phyloP scores from a whole-genome alignment of 768 basidiomycete species.

The Mycena pura region DNA sequence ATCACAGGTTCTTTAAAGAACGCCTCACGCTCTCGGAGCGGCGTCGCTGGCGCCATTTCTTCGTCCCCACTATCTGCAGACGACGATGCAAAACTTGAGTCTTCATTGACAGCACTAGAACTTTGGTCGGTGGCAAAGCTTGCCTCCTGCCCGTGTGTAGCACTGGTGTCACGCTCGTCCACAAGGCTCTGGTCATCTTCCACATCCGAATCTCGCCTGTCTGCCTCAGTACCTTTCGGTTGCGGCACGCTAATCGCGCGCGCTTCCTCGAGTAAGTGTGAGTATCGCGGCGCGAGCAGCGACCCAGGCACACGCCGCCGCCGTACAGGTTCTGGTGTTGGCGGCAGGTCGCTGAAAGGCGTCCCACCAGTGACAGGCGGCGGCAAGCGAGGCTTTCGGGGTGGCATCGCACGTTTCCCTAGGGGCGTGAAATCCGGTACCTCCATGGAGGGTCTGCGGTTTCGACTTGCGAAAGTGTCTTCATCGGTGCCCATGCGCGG shows the following conservation, averaged over 20 bases:
- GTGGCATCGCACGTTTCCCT: constrained; percentile 39
- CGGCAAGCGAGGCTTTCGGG: constrained; percentile 33
- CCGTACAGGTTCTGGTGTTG: constrained; percentile 25
- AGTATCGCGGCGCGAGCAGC: constrained; percentile 61
- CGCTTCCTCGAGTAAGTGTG: constrained; percentile 64
- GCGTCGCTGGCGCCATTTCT: constrained; percentile 25
- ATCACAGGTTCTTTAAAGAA: background rate
- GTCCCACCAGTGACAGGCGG: constrained; percentile 28
- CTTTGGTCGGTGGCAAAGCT: constrained; percentile 4
- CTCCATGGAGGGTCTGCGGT: constrained; percentile 38
- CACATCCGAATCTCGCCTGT: background rate
- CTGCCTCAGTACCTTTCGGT: background rate
- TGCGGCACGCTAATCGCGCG: constrained; percentile 37
- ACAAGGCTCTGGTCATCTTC: background rate
- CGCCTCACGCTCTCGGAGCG: constrained; percentile 19
- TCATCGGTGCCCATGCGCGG: constrained; percentile 27
- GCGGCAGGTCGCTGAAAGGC: constrained; percentile 41
- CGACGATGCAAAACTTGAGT: constrained; percentile 32
- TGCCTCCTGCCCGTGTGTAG: background rate
- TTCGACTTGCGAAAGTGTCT: constrained; percentile 15
- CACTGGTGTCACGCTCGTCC: background rate
- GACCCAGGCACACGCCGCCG: constrained; percentile 44
- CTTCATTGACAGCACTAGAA: constrained; percentile 38
- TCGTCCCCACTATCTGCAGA: constrained; percentile 12
- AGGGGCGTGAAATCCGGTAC: constrained; percentile 65